Base-by-base conservation (phyloP, 768 basidiomycete genomes). In the Rhodosporidiobolus sp. region DNA sequence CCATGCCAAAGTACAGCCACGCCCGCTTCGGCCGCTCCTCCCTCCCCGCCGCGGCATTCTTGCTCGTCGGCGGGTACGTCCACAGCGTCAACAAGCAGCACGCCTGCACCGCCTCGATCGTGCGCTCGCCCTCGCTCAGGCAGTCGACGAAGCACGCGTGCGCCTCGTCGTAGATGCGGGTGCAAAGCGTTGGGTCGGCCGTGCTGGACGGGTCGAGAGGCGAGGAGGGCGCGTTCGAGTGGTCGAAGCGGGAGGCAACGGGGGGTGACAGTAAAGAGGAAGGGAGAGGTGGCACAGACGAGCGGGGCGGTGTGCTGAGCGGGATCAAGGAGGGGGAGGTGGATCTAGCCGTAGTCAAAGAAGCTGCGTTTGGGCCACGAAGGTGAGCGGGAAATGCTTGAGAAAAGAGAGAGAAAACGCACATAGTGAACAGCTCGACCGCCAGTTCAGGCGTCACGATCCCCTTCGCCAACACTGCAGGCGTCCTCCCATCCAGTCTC, bases 251-350 rank as follows among this genome's bases (percentile, higher is more conserved):
- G 79, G 91, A 89, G 7, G 95, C 88, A 67, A 95, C 90, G n/a
- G 94, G 93, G 96, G 71, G 97, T 90, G 24, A 92, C 92, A 28
- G 95, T 97, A 64, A 97, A 85, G 63, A 98, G 83, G 82, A 98
- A 96, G 0, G 95, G 94, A 45, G 92, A 94, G 38, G 94, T 88
- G 34, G 92, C 92, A 79, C 93, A 94, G n/a, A 98, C 91, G 49
- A 94, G 85, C 5, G 92, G 87, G 2, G 94, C 92, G 0, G 94
- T 96, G 81, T 97, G 94, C 81, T 94, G 93, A 60, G 89, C 86
- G 53, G 86, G 86, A 77, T 95, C 92, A 60, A 98, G 82, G 54
- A 96, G 82, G 64, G 88, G 88, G 67, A 88, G 87, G 76, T 94
- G 72, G 54, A 77, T 66, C 32, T 74, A 67, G 78, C 77, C 76